Evolutionary conservation across 371 early-diverging fungal genomes (phyloP).

Genomic region (Mucor lusitanicus): DNA sequence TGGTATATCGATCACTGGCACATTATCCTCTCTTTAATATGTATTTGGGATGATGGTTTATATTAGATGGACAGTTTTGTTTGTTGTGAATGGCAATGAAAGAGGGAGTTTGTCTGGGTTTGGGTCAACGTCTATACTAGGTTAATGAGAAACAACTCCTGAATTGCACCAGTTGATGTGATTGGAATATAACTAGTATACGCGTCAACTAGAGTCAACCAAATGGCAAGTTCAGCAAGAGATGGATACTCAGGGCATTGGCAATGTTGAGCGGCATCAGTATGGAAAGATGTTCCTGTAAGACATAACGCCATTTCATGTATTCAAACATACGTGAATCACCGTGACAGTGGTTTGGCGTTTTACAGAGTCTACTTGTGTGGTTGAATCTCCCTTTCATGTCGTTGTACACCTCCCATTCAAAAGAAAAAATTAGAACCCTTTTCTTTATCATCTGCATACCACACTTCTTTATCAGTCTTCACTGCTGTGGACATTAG

Average conservation of each 20-base stretch:
- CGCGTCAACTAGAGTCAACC: not conserved
- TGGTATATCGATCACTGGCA: not conserved
- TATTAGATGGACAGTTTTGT: not conserved
- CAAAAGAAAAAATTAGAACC: not conserved
- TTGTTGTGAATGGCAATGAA: not conserved
- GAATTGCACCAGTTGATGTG: not conserved
- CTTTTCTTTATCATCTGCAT: not conserved
- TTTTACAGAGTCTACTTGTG: not conserved
- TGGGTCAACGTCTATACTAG: not conserved
- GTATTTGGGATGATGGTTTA: not conserved
- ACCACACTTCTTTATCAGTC: not conserved
- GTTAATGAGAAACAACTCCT: not conserved
- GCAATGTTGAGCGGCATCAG: not conserved
- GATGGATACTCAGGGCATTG: not conserved
- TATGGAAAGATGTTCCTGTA: not conserved
- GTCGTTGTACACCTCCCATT: not conserved
- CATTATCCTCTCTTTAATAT: too few species aligned
- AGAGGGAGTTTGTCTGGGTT: not conserved
- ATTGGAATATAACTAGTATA: not conserved
- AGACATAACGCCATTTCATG: not conserved
- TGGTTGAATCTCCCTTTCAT: slow-evolving; percentile 1
- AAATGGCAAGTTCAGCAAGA: not conserved
- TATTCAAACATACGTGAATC: not conserved
- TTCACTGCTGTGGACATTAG: not conserved
- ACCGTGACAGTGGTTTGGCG: not conserved